Percentiles rank a stretch among this genome's conserved stretches.
Conservation (phyloP, 352 stramenopile species). For the Globisporangium lucens region DNA sequence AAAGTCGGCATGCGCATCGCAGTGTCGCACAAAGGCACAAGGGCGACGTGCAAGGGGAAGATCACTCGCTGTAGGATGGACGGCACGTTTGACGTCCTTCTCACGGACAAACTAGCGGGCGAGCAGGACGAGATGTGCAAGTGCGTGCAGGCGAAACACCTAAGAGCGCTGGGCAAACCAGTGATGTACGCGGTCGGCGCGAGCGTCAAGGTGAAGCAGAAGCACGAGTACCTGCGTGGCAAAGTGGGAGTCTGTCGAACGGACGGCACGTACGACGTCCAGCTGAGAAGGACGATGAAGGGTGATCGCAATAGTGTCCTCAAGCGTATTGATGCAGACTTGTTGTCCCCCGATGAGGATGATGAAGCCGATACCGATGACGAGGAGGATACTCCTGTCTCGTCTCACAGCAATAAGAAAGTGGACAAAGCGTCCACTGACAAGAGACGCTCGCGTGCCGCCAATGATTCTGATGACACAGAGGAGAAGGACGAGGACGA, state of each 20-base stretch:
- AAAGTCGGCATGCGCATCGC: slow-evolving; percentile 31
- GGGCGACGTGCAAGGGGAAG: slow-evolving; percentile 39
- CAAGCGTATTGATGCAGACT: slow-evolving; percentile 31
- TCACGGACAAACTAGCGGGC: slow-evolving; percentile 42
- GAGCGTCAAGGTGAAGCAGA: slow-evolving; percentile 51
- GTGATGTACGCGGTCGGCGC: slow-evolving; percentile 34
- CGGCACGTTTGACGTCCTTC: slow-evolving; percentile 56
- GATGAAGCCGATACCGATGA: slow-evolving; percentile 20
- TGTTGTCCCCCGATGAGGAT: slow-evolving; percentile 45
- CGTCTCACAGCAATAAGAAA: not conserved
- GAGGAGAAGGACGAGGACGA: slow-evolving; percentile 20
- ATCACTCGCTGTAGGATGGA: slow-evolving; percentile 54
- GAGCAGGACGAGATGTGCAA: slow-evolving; percentile 32
- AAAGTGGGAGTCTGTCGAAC: slow-evolving; percentile 32
- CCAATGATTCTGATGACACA: slow-evolving; percentile 20
- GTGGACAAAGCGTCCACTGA: slow-evolving; percentile 1
- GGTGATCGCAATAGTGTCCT: slow-evolving; percentile 22
- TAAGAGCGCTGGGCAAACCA: slow-evolving; percentile 24
- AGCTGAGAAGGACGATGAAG: slow-evolving; percentile 20
- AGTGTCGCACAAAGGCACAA: slow-evolving; percentile 50
- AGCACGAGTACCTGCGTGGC: slow-evolving; percentile 55
- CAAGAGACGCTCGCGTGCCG: slow-evolving; percentile 1
- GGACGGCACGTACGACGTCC: slow-evolving; percentile 58
- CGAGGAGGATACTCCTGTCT: not conserved
- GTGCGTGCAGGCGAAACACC: slow-evolving; percentile 27